A percentile compares a stretch with the other conserved stretches of the same genome.
Conservation (phyloP, 306 rosid species). For the Quercus agrifolia region DNA sequence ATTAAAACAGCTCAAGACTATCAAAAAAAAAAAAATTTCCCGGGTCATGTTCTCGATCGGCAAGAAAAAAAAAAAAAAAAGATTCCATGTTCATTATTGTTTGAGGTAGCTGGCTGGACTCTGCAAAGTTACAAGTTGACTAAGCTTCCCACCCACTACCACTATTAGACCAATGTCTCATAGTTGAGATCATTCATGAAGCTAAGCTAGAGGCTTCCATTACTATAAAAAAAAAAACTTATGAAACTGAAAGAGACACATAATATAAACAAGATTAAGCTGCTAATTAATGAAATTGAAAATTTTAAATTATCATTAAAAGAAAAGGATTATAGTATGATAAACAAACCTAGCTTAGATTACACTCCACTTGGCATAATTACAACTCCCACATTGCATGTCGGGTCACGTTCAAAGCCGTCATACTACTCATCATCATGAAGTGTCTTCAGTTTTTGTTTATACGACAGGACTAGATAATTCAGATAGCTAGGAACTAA, state of each 20-base stretch:
- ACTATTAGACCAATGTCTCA: neutral
- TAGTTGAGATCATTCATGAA: neutral
- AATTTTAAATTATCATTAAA: neutral
- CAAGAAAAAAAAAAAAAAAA: neutral
- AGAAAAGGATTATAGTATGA: neutral
- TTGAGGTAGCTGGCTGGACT: neutral
- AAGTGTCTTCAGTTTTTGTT: neutral
- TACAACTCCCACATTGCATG: neutral
- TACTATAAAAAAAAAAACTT: neutral
- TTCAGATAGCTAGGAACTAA: neutral
- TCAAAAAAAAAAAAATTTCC: neutral
- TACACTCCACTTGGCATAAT: slow-evolving; percentile 10
- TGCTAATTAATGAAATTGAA: neutral
- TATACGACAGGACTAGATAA: neutral
- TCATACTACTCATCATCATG: neutral
- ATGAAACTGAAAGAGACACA: neutral
- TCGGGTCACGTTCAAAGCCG: neutral
- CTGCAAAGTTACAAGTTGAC: slow-evolving; percentile 2
- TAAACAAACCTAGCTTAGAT: neutral
- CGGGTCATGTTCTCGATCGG: neutral
- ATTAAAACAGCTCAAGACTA: neutral
- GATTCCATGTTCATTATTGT: neutral
- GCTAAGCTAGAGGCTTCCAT: neutral
- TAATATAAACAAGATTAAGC: neutral
- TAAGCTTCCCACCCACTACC: slow-evolving; percentile 1